Percentiles rank a stretch among this genome's conserved stretches.
These are phyloP conservation scores for Alopecurus myosuroides DNA, from an alignment of 176 grass and related monocot species.

Conservation along the genomic window DNA sequence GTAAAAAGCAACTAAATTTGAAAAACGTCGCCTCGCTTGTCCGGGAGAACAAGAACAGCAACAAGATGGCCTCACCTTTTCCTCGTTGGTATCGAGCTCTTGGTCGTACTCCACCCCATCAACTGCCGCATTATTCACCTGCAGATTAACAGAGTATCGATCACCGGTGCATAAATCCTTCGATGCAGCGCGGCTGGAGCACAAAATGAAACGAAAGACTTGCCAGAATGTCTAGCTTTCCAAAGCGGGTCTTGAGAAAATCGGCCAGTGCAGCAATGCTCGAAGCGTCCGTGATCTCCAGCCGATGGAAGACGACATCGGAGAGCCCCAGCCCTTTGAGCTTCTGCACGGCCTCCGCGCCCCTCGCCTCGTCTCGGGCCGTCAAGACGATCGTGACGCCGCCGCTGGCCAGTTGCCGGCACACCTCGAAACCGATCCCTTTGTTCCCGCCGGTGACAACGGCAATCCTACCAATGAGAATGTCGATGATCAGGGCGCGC, in stretches of 20 bases:
- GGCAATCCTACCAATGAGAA: constrained; percentile 37
- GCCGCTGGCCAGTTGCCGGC: constrained; percentile 20
- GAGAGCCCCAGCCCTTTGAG: neutral
- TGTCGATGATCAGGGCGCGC: too few relatives aligned
- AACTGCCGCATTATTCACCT: neutral
- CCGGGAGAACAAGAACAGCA: too few relatives aligned
- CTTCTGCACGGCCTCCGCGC: constrained; percentile 18
- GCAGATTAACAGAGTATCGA: neutral
- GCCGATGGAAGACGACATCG: constrained; percentile 33
- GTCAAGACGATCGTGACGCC: constrained; percentile 45
- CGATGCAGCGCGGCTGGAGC: neutral
- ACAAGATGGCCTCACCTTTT: neutral
- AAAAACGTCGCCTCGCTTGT: too few relatives aligned
- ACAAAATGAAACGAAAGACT: neutral
- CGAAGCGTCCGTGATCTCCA: constrained; percentile 29
- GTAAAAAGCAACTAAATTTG: too few relatives aligned
- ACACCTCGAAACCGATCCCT: constrained; percentile 52
- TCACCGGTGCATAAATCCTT: neutral
- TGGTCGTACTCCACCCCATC: neutral
- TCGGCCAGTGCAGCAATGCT: constrained; percentile 32
- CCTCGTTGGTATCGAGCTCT: neutral
- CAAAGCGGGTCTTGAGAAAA: constrained; percentile 33
- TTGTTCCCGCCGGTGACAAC: constrained; percentile 56
- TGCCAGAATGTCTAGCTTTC: constrained; percentile 44
- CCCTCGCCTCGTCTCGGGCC: constrained; percentile 31